Evolutionary conservation across 306 rosid genomes (phyloP).

Genomic region (Chamaecrista fasciculata): DNA sequence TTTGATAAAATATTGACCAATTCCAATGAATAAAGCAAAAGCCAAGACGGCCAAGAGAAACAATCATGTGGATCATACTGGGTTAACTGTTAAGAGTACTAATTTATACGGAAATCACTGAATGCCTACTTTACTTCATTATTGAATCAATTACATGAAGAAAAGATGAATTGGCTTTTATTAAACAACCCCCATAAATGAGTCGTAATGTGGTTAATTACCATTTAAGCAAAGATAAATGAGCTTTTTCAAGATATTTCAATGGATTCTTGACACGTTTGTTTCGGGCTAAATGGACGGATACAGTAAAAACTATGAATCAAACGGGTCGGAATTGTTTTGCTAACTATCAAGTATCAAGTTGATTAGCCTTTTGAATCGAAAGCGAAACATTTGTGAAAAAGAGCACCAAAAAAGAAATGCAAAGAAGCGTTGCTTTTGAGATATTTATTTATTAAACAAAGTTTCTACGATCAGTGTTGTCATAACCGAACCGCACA

Average conservation of each 20-base stretch:
- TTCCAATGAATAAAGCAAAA: not conserved
- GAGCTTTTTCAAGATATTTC: not conserved
- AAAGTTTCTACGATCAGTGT: too few relatives aligned
- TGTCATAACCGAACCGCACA: too few relatives aligned
- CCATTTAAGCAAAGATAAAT: not conserved
- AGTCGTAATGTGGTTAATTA: not conserved
- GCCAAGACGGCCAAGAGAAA: not conserved
- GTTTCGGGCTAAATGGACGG: not conserved
- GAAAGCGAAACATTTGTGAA: not conserved
- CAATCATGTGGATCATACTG: not conserved
- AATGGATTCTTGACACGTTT: not conserved
- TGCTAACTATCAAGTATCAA: not conserved
- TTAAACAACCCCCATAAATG: not conserved
- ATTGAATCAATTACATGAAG: not conserved
- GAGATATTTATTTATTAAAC: conserved; percentile 7
- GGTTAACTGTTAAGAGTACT: not conserved
- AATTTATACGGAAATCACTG: not conserved
- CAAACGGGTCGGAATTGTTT: not conserved
- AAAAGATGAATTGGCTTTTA: not conserved
- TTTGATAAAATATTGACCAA: not conserved
- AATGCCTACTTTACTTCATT: not conserved
- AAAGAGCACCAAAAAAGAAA: not conserved
- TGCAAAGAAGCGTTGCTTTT: not conserved
- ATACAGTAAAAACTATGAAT: not conserved
- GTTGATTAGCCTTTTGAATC: not conserved